A percentile compares a stretch with the other conserved stretches of the same genome.
Conservation (phyloP, 2,329 filamentous ascomycete species). For the Sarocladiaceae sp. region DNA sequence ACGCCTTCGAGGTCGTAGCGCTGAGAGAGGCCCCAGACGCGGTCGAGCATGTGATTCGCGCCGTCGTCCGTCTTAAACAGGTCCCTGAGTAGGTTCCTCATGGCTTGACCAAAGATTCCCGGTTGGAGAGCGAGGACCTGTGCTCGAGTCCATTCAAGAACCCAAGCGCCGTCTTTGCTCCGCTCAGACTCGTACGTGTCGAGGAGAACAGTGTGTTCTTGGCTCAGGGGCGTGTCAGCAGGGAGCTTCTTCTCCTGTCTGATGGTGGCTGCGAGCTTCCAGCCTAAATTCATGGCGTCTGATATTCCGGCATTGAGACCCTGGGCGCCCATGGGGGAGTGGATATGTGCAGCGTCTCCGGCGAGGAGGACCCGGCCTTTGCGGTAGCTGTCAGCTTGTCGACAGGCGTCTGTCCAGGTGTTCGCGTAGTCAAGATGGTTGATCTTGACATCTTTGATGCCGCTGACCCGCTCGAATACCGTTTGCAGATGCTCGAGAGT, state of each 20-base stretch:
- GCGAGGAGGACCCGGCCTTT: slow-evolving; percentile 24
- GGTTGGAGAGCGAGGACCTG: slow-evolving; percentile 3
- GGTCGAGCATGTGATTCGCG: not conserved
- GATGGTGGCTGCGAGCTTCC: slow-evolving; percentile 32
- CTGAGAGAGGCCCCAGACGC: slow-evolving; percentile 1
- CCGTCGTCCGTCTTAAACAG: not conserved
- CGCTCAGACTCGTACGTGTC: slow-evolving; percentile 33
- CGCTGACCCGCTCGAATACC: slow-evolving; percentile 17
- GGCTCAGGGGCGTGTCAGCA: slow-evolving; percentile 10
- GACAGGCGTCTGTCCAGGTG: slow-evolving; percentile 18
- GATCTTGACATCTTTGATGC: slow-evolving; percentile 17
- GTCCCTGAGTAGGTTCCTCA: not conserved
- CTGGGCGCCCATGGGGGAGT: slow-evolving; percentile 27
- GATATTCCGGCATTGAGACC: slow-evolving; percentile 28
- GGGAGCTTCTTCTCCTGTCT: not conserved
- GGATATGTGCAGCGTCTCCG: slow-evolving; percentile 28
- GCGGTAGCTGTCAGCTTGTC: slow-evolving; percentile 19
- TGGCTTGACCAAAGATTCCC: not conserved
- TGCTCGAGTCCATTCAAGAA: slow-evolving; percentile 17
- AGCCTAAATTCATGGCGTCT: slow-evolving; percentile 35
- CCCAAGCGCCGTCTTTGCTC: slow-evolving; percentile 17
- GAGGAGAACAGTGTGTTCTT: slow-evolving; percentile 19
- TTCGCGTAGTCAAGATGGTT: slow-evolving; percentile 18
- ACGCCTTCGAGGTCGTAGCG: not conserved
- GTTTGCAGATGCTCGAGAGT: slow-evolving; percentile 17